These are phyloP conservation scores for Geranium incanum DNA, from an alignment of 441 rosid species.

Conservation along the genomic window DNA sequence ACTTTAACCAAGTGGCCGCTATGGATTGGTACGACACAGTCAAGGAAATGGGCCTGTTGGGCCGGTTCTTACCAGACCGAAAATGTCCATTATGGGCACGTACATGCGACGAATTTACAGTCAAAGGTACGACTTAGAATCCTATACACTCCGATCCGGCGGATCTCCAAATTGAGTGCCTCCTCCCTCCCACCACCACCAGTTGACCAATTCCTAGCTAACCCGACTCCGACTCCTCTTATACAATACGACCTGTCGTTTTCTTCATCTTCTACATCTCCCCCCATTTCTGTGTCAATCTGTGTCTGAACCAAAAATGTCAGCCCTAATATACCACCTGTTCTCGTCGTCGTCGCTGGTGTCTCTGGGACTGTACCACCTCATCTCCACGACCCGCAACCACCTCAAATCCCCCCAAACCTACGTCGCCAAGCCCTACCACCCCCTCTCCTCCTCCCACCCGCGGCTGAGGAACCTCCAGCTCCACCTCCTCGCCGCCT, in stretches of 20 bases:
- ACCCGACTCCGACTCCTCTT: not conserved
- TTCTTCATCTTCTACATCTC: not conserved
- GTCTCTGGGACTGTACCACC: constrained; percentile 67
- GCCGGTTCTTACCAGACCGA: not conserved
- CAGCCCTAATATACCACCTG: constrained; percentile 48
- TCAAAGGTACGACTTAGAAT: not conserved
- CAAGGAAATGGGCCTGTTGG: not conserved
- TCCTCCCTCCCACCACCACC: not conserved
- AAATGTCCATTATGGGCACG: not conserved
- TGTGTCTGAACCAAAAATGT: constrained; percentile 29
- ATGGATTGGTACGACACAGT: no score
- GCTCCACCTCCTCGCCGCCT: constrained; percentile 47
- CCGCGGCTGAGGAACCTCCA: constrained; percentile 51
- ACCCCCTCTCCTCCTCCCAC: constrained; percentile 46
- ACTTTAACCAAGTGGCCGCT: no score
- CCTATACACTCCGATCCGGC: not conserved
- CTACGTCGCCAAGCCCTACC: constrained; percentile 74
- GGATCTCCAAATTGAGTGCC: not conserved
- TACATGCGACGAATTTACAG: not conserved
- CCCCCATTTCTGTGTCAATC: not conserved
- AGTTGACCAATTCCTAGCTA: not conserved
- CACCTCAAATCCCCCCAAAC: constrained; percentile 62
- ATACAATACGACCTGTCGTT: not conserved
- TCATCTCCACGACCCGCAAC: constrained; percentile 51
- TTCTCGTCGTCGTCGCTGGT: constrained; percentile 61